Evolutionary conservation across 306 rosid species (phyloP).

Genomic region (Lotus japonicus): DNA sequence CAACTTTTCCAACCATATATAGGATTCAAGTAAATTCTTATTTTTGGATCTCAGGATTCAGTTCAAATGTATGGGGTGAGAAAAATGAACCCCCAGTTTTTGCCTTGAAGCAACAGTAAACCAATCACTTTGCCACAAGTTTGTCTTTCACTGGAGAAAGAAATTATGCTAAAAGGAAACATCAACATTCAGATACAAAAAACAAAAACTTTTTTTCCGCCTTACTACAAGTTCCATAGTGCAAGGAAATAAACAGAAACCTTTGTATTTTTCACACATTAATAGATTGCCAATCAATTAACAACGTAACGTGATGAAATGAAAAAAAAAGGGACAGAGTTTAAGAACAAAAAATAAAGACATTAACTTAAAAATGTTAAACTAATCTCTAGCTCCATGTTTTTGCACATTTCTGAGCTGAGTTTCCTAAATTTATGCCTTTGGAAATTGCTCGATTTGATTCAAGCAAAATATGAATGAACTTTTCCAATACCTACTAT

Average conservation of each 20-base stretch:
- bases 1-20: no score
- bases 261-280: constrained; percentile 22
- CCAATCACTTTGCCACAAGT: not conserved
- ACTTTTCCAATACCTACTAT: not conserved
- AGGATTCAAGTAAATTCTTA: no score
- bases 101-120: not conserved
- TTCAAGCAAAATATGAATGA: constrained; percentile 26
- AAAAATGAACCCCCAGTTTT: no score
- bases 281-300: constrained; percentile 16
- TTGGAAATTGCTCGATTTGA: constrained; percentile 7
- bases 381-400: constrained; percentile 18
- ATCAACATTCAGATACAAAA: not conserved
- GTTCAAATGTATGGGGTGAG: no score
- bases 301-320: constrained; percentile 15
- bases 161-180: not conserved
- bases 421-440: constrained; percentile 9
- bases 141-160: constrained; percentile 2
- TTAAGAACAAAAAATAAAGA: not conserved
- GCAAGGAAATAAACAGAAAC: constrained; percentile 1
- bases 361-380: not conserved
- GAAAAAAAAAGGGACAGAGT: not conserved
- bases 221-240: not conserved
- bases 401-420: constrained; percentile 20
- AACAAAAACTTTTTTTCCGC: not conserved
- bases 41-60: no score